Evolutionary conservation across 306 rosid species (phyloP), one percentile per base, ranked within the genome.

Genomic region (Neltuma alba): DNA sequence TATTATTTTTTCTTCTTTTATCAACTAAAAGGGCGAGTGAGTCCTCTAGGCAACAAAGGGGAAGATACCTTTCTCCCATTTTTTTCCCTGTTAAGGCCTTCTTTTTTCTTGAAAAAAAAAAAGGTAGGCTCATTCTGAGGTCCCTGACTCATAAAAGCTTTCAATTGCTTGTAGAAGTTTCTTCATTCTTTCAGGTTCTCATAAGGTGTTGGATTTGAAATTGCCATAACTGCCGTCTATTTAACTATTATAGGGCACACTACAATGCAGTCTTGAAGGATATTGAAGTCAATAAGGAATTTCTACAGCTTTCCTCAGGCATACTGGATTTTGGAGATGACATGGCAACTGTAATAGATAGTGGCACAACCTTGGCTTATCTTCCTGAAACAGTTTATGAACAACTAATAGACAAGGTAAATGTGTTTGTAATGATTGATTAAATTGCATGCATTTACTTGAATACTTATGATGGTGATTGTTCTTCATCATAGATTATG

Each of bases 291-390:
- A 92, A 80, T 72, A 82, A 83, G 66, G 92, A 88, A 4, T 18
- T 72, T 83, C 68, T 96, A 70, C 27, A 82, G 36, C 90, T 96
- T 76, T 91, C 97, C 42, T 47, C 83, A 13, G 91, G 89, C 83
- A 60, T 84, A 60, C 92, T 91, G 78, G 91, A 76, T 54, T 33
- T 86, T 69, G 86, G 85, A 86, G 72, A 16, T 68, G 84, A 80
- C 65, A 89, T 77, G 76, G 91, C 86, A 90, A 87, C 94, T 33
- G 87, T 93, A 55, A 88, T 96, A 58, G 99, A 96, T 78, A 96
- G 99, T 72, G 99, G 99, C 68, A 93, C 99, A 72, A 96, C 99
- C 60, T 83, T 96, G 86, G 96, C 93, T 83, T 96, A 88, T 83
- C 80, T 96, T 82, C 93, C 98, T 18, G 48, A 66, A 3, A 27